phyloP scores from a whole-genome alignment of 768 basidiomycete genomes.

The Tremella yokohamensis region DNA sequence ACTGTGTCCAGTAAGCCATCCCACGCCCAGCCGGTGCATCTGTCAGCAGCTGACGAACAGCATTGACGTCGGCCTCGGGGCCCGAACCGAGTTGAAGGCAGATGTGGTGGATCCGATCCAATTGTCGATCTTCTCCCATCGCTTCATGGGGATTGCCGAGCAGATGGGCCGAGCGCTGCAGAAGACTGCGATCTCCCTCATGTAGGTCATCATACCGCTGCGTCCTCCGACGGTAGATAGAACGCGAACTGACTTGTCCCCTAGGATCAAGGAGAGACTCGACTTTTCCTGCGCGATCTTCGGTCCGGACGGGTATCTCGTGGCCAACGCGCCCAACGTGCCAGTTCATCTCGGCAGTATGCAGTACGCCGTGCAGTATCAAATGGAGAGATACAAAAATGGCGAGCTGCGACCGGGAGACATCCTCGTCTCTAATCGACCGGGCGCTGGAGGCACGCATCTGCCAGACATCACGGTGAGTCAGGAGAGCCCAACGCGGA shows the following conservation, averaged over 20 bases:
- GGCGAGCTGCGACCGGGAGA: constrained; percentile 27
- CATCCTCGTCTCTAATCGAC: constrained; percentile 32
- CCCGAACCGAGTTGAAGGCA: constrained; percentile 62
- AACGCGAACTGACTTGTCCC: constrained; percentile 31
- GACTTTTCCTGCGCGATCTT: constrained; percentile 41
- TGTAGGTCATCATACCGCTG: no score
- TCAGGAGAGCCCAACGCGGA: no score
- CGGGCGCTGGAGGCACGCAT: constrained; percentile 25
- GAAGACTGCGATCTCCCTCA: constrained; percentile 28
- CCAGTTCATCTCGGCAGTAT: constrained; percentile 39
- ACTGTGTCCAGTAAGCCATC: no score
- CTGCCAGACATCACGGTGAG: constrained; percentile 36
- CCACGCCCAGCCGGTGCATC: no score
- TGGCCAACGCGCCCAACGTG: constrained; percentile 44
- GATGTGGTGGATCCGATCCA: constrained; percentile 56
- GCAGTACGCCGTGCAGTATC: constrained; percentile 30
- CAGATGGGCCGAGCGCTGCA: constrained; percentile 29
- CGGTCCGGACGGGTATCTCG: constrained; percentile 34
- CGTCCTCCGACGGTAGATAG: no score
- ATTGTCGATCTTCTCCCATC: constrained; percentile 10
- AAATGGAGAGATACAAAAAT: constrained; percentile 15
- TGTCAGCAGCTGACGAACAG: no score
- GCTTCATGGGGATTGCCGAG: constrained; percentile 33
- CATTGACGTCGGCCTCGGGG: constrained; percentile 56
- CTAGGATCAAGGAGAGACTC: constrained; percentile 30